A percentile compares a stretch with the other conserved stretches of the same genome.
These are phyloP conservation scores for Myochromella boudieri DNA, from an alignment of 768 basidiomycete species.

Conservation along the genomic window DNA sequence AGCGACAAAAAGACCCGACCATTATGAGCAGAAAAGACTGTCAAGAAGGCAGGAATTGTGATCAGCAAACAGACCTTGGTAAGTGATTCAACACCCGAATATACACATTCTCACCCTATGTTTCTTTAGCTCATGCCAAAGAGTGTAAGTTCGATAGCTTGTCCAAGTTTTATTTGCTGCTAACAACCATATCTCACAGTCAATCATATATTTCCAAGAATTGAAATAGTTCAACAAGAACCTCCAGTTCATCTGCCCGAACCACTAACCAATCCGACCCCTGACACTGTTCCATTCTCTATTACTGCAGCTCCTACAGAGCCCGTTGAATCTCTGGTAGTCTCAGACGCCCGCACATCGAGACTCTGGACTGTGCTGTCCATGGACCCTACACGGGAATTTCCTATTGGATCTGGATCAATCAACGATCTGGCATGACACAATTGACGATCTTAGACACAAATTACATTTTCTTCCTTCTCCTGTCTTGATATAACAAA, in stretches of 20 bases:
- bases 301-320: too few relatives aligned
- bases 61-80: conserved; percentile 68
- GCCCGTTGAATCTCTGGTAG: neutral
- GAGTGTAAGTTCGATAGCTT: conserved; percentile 56
- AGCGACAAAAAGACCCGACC: conserved; percentile 61
- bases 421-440: neutral
- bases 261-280: neutral
- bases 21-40: conserved; percentile 69
- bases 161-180: neutral
- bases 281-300: too few relatives aligned
- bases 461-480: neutral
- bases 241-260: neutral
- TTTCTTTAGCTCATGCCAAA: conserved; percentile 55
- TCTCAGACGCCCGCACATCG: neutral
- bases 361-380: neutral
- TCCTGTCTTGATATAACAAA: neutral
- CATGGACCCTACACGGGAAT: neutral
- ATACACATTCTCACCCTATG: neutral
- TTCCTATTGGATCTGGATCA: neutral
- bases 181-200: conserved; percentile 24
- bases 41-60: conserved; percentile 57
- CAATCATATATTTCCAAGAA: conserved; percentile 40
- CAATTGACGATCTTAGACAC: conserved; percentile 1
- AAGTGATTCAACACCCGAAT: conserved; percentile 23
- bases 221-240: conserved; percentile 7